These are phyloP conservation scores for Ziziphus jujuba DNA, from an alignment of 306 rosid species.

Conservation along the genomic window DNA sequence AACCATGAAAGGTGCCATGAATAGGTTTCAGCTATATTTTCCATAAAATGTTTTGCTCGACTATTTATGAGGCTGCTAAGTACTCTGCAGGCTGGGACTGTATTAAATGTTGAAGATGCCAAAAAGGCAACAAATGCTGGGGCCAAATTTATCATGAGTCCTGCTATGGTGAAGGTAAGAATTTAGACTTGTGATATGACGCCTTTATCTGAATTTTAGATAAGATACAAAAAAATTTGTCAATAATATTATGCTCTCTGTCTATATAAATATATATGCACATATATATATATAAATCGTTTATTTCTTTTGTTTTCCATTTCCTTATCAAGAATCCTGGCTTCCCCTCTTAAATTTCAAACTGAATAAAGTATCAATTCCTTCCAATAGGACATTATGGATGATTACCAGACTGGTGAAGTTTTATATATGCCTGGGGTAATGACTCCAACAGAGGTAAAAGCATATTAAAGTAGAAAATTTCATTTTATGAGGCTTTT, in stretches of 20 bases:
- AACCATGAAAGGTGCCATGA: background rate
- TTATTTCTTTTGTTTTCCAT: no score
- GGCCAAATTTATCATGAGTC: constrained; percentile 93
- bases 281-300: no score
- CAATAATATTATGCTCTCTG: background rate
- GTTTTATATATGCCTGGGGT: constrained; percentile 80
- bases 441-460: constrained; percentile 97
- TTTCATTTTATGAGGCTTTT: background rate
- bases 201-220: background rate
- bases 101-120: constrained; percentile 77
- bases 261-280: background rate
- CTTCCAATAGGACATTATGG: constrained; percentile 59
- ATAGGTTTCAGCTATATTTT: background rate
- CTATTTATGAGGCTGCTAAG: constrained; percentile 28
- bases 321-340: constrained; percentile 10
- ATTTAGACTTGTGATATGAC: background rate
- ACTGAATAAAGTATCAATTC: background rate
- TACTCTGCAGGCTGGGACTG: constrained; percentile 80
- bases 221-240: no score
- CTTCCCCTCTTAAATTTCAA: constrained; percentile 1
- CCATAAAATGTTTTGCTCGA: constrained; percentile 1
- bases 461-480: constrained; percentile 6
- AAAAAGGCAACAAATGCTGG: constrained; percentile 65
- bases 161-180: constrained; percentile 70
- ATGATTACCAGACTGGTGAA: constrained; percentile 40